Evolutionary conservation across 2,329 filamentous ascomycete genomes (phyloP), one percentile per base, ranked within the genome.

Genomic region (Sclerotinia nivalis): DNA sequence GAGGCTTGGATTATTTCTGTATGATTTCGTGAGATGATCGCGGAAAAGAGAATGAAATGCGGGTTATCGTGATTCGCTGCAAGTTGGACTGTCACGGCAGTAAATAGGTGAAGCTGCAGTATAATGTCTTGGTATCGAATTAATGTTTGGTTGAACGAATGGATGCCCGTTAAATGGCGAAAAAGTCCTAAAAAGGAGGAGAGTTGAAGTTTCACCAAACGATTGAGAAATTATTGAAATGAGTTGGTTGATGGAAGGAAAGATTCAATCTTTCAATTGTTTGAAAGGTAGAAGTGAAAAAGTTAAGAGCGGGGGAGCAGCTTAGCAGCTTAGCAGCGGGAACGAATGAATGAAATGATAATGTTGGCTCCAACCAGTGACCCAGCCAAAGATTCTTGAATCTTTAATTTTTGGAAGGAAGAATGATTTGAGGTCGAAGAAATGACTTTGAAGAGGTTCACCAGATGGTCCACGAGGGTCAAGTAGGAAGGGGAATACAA

Each of bases 41-140:
- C 45, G 55, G 45, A 37, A 49, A 50, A 55, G 54, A 67, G 49
- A 59, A 59, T 40, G 40, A 67, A 52, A 58, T 68, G 66, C 55
- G 43, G 55, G 66, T 68, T 68, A 61, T 68, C 66, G 66, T 68
- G 66, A 31, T 49, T 68, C 50, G 54, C 66, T 61, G 66, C 66
- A 52, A 43, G 66, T 59, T 68, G 28, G 45, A 66, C 34, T 28
- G 34, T 52, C 54, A 68, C 55, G 12, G 28, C 66, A 68, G 54
- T 13, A 68, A 58, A 68, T 47, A 50, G 66, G 49, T 43, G 31
- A 68, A 61, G 43, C 40, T 60, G 66, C 55, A 68, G 54, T 50
- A 68, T 28, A n/a, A 49, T 61, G 66, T 68, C 66, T 68, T 58
- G 55, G 55, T 60, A 49, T 34, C n/a, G 55, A 68, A 37, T 40